phyloP scores from a whole-genome alignment of 352 stramenopile species.

The Elongisporangium senticosum region DNA sequence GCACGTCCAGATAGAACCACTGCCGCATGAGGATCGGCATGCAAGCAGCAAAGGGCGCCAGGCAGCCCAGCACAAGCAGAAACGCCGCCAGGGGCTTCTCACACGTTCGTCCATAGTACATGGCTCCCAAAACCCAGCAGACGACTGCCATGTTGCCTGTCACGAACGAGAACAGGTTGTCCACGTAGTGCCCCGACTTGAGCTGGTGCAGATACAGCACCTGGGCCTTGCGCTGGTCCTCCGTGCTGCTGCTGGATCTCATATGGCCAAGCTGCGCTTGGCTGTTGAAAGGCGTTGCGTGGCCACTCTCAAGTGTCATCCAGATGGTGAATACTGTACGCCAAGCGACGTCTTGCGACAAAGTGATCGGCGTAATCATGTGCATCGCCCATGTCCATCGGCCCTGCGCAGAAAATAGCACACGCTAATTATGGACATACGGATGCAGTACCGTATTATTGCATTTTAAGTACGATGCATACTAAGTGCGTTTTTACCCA shows the following conservation, averaged over 20 bases:
- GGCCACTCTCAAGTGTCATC: background rate
- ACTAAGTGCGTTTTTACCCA: background rate
- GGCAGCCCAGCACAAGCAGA: conserved; percentile 20
- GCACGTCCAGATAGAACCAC: conserved; percentile 36
- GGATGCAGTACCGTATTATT: background rate
- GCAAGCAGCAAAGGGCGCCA: conserved; percentile 24
- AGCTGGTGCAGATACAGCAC: conserved; percentile 8
- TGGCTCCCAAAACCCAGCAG: conserved; percentile 17
- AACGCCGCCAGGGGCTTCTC: conserved; percentile 26
- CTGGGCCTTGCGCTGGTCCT: conserved; percentile 1
- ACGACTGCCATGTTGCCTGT: conserved; percentile 31
- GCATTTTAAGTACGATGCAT: background rate
- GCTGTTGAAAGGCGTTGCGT: background rate
- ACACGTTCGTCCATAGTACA: conserved; percentile 19
- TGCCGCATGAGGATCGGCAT: conserved; percentile 27
- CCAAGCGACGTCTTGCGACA: background rate
- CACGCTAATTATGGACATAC: too few species aligned
- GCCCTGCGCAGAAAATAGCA: background rate
- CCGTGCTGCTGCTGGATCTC: background rate
- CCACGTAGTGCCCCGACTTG: conserved; percentile 22
- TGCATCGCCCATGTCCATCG: too few species aligned
- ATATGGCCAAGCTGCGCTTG: background rate
- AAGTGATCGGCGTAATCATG: background rate
- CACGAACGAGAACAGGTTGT: conserved; percentile 31
- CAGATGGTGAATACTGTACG: background rate